A percentile compares a stretch with the other conserved stretches of the same genome.
Conservation (phyloP, 1,284 basidiomycete species). For the Amylostereum areolatum region DNA sequence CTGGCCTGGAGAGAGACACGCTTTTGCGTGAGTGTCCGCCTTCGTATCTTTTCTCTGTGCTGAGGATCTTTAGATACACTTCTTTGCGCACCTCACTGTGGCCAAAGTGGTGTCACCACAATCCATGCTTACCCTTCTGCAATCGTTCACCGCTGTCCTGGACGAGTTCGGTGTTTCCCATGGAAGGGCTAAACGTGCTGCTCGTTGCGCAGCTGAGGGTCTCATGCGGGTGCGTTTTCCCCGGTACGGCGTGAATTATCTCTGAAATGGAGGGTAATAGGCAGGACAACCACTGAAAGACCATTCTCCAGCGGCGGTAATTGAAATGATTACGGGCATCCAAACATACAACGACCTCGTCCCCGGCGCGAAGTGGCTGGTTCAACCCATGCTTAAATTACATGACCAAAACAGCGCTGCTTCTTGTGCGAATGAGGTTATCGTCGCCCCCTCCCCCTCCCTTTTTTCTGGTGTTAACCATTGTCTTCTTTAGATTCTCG, state of each 20-base stretch:
- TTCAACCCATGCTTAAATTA: slow-evolving; percentile 49
- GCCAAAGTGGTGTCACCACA: slow-evolving; percentile 68
- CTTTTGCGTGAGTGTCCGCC: slow-evolving; percentile 59
- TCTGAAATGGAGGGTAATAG: slow-evolving; percentile 27
- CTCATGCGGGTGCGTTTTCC: slow-evolving; percentile 65
- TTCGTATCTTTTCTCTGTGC: neutral
- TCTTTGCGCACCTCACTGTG: slow-evolving; percentile 82
- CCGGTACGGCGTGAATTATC: neutral
- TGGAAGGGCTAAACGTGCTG: slow-evolving; percentile 78
- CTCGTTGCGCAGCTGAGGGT: slow-evolving; percentile 83
- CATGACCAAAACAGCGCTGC: slow-evolving; percentile 33
- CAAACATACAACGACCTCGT: slow-evolving; percentile 61
- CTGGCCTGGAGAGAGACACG: slow-evolving; percentile 85
- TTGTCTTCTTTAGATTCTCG: slow-evolving; percentile 44
- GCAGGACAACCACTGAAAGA: slow-evolving; percentile 53
- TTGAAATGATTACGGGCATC: slow-evolving; percentile 62
- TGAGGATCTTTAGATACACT: slow-evolving; percentile 59
- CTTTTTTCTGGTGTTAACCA: neutral
- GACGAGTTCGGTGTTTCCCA: slow-evolving; percentile 90
- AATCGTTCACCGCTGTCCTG: slow-evolving; percentile 78
- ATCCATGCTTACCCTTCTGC: slow-evolving; percentile 74
- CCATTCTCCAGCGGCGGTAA: slow-evolving; percentile 41
- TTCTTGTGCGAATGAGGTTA: slow-evolving; percentile 57
- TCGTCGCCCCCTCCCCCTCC: slow-evolving; percentile 4
- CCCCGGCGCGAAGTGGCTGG: slow-evolving; percentile 50